Base-by-base conservation (phyloP, 2,329 filamentous ascomycete species). In the Epichloe uncinata region DNA sequence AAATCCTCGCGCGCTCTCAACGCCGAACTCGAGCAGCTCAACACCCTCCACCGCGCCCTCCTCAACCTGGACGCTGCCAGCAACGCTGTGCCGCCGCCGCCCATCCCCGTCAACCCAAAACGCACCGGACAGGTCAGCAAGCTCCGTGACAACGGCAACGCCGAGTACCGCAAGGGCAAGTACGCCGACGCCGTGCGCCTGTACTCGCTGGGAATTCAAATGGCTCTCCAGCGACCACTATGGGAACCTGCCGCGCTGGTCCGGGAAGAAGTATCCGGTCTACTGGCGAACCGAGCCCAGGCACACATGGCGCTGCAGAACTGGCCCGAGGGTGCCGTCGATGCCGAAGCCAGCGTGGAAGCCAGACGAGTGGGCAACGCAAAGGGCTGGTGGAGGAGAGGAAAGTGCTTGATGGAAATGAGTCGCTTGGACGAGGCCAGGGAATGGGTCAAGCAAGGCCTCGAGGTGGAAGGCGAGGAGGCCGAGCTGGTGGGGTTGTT, bases 361-460 rank as follows among this genome's bases (percentile, higher is more conserved):
- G 82, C 87, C 54, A 90, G 91, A 74, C 79, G 82, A 56, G 77
- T 84, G 41, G 89, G 85, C 38, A 97, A 98, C 66, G 82, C 87
- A 1, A 97, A 97, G 79, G 90, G 83, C 0, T 97, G 91, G 88
- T 96, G 88, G 84, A 75, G 93, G 54, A 75, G 87, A 54, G 93
- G 87, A 9, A 82, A 81, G 70, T 94, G 88, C 63, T 68, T 97
- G 62, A 69, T 84, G 56, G 93, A 98, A 79, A 97, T 97, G 93
- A 85, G 85, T 1, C 69, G 91, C 53, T 69, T 87, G 61, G 81
- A 86, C 50, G 91, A 97, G 78, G 89, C 90, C 1, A 74, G 74
- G 59, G 81, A 83, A 55, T 94, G 89, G 81, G 76, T 95, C 41
- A 77, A 75, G 56, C 76, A 79, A 62, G 89, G 81, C 0, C 66